phyloP scores from a whole-genome alignment of 2,329 filamentous ascomycete species.

The Pseudogymnoascus sp. region DNA sequence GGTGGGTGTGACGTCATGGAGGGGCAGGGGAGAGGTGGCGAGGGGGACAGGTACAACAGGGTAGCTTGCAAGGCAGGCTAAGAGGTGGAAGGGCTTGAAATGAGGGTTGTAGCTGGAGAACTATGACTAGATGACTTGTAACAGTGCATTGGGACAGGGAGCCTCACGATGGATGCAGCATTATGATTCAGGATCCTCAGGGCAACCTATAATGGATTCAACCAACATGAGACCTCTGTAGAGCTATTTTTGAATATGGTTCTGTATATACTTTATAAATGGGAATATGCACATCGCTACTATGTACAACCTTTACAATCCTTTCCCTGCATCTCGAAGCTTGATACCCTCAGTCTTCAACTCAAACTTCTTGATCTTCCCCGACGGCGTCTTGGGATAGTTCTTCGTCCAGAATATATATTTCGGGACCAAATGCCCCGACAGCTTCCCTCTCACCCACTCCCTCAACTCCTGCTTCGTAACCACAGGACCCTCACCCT shows the following conservation, averaged over 20 bases:
- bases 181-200: neutral
- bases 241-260: neutral
- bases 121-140: neutral
- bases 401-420: slow-evolving; percentile 79
- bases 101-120: neutral
- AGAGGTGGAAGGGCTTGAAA: neutral
- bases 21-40: neutral
- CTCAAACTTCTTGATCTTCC: slow-evolving; percentile 95
- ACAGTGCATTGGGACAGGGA: neutral
- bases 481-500: slow-evolving; percentile 30
- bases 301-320: neutral
- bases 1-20: neutral
- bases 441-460: slow-evolving; percentile 66
- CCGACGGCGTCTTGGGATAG: slow-evolving; percentile 93
- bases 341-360: slow-evolving; percentile 59
- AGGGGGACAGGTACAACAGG: neutral
- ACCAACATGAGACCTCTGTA: neutral
- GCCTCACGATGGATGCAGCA: neutral
- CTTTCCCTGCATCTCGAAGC: slow-evolving; percentile 30
- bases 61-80: neutral
- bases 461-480: slow-evolving; percentile 53
- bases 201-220: neutral
- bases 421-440: slow-evolving; percentile 74
- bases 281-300: neutral
- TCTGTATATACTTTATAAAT: neutral